phyloP scores from a whole-genome alignment of 345 rosid species.

The Dipteronia dyeriana region DNA sequence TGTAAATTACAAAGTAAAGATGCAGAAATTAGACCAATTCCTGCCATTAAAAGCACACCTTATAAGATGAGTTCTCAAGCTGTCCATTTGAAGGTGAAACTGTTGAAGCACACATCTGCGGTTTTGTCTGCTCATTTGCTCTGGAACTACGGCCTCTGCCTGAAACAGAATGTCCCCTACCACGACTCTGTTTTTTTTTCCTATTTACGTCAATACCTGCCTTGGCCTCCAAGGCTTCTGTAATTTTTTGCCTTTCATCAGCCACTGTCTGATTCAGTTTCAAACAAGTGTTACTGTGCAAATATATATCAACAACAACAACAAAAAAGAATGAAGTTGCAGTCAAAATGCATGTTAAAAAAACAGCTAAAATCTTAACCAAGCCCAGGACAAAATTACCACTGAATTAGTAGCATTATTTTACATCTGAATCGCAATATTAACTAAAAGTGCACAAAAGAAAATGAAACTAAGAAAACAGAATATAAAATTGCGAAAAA shows the following conservation, averaged over 20 bases:
- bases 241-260: slow-evolving; percentile 70
- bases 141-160: slow-evolving; percentile 91
- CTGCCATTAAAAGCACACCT: slow-evolving; percentile 48
- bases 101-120: slow-evolving; percentile 49
- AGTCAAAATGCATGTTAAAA: no score
- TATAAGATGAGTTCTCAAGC: slow-evolving; percentile 57
- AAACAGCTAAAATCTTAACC: neutral
- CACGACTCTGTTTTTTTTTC: slow-evolving; percentile 86
- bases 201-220: slow-evolving; percentile 52
- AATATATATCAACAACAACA: neutral
- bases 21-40: neutral
- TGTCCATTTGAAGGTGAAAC: slow-evolving; percentile 60
- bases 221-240: slow-evolving; percentile 55
- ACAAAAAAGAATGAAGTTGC: neutral
- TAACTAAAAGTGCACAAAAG: neutral
- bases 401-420: neutral
- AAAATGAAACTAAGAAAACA: neutral
- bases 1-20: neutral
- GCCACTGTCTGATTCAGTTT: slow-evolving; percentile 43
- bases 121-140: slow-evolving; percentile 58
- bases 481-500: neutral
- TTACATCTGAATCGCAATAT: neutral
- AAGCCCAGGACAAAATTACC: neutral
- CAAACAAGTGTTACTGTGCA: slow-evolving; percentile 15
- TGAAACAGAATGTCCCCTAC: slow-evolving; percentile 65